A percentile compares a stretch with the other conserved stretches of the same genome.
Conservation (phyloP, 2,329 filamentous ascomycete species). For the Lachnellula occidentalis region DNA sequence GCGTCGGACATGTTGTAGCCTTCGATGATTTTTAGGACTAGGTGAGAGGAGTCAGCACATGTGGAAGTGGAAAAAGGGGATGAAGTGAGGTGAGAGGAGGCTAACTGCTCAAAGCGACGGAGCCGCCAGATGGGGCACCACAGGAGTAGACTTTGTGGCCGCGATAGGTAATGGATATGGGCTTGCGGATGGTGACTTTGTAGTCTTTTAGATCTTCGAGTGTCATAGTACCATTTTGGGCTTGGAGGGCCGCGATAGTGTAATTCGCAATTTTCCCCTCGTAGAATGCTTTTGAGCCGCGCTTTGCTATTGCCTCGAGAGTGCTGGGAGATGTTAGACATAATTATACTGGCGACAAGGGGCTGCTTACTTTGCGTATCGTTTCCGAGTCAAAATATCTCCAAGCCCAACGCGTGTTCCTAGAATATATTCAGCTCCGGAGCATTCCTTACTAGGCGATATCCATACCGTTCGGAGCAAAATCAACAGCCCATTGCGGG, state of each 20-base stretch:
- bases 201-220: slow-evolving; percentile 61
- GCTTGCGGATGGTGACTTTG: slow-evolving; percentile 55
- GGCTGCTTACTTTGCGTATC: slow-evolving; percentile 48
- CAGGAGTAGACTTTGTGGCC: slow-evolving; percentile 65
- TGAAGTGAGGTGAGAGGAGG: no score
- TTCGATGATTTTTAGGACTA: slow-evolving; percentile 71
- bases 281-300: slow-evolving; percentile 59
- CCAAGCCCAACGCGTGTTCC: slow-evolving; percentile 52
- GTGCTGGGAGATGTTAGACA: slow-evolving; percentile 35
- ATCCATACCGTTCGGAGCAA: slow-evolving; percentile 55
- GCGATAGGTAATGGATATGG: slow-evolving; percentile 59
- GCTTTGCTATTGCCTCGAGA: slow-evolving; percentile 54
- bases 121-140: slow-evolving; percentile 72
- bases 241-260: slow-evolving; percentile 53
- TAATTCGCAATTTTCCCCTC: slow-evolving; percentile 54
- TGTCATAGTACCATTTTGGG: slow-evolving; percentile 62
- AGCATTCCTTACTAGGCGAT: neutral
- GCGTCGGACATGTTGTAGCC: slow-evolving; percentile 47
- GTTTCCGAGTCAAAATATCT: slow-evolving; percentile 58
- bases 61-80: no score
- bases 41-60: no score
- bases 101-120: slow-evolving; percentile 50
- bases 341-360: no score
- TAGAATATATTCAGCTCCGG: slow-evolving; percentile 8
- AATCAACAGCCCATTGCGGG: slow-evolving; percentile 61